phyloP scores from a whole-genome alignment of 371 early-diverging fungal genomes.

The Mortierella sp. region DNA sequence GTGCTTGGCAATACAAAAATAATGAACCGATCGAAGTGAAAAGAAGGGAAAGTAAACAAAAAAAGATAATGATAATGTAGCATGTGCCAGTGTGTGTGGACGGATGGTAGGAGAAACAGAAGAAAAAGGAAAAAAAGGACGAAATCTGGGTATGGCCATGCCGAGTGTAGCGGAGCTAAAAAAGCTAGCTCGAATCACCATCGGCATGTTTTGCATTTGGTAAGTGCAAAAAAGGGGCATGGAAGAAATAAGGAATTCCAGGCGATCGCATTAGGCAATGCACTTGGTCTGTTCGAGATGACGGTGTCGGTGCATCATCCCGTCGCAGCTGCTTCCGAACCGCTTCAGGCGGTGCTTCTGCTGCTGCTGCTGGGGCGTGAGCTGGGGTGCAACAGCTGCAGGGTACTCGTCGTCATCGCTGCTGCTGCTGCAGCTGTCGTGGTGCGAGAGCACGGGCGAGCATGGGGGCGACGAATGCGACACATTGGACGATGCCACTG shows the following conservation, averaged over 20 bases:
- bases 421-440: slow-evolving; percentile 45
- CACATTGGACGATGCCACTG: slow-evolving; percentile 10
- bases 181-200: not conserved
- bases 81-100: not conserved
- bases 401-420: slow-evolving; percentile 44
- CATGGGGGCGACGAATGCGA: slow-evolving; percentile 37
- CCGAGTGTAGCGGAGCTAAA: not conserved
- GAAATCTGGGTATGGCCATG: not conserved
- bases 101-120: not conserved
- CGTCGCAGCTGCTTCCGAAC: slow-evolving; percentile 34
- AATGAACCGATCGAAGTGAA: too few relatives aligned
- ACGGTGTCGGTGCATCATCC: slow-evolving; percentile 46
- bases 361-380: slow-evolving; percentile 35
- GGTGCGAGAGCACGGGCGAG: slow-evolving; percentile 47
- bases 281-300: slow-evolving; percentile 39
- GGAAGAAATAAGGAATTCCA: not conserved
- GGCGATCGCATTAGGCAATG: slow-evolving; percentile 14
- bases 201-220: slow-evolving; percentile 7
- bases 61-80: not conserved
- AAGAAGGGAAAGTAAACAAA: not conserved
- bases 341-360: slow-evolving; percentile 36
- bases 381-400: slow-evolving; percentile 6
- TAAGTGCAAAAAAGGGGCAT: not conserved
- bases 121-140: not conserved
- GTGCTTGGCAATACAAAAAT: not conserved